These are phyloP conservation scores for Quillaja saponaria DNA, from an alignment of 306 rosid genomes.

Conservation along the genomic window DNA sequence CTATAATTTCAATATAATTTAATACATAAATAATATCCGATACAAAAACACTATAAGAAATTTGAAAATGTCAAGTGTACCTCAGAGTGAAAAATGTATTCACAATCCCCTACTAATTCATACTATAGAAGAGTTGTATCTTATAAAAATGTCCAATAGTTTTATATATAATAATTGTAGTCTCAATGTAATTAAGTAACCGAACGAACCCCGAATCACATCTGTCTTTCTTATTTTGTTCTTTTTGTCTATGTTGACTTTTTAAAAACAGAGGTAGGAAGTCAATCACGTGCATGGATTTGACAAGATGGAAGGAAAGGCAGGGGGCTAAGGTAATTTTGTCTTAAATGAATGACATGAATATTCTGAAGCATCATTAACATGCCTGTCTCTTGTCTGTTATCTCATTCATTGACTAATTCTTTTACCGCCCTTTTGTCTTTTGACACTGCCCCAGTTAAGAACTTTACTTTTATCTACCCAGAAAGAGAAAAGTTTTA, in stretches of 20 bases:
- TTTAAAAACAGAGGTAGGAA: constrained; percentile 15
- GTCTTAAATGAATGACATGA: constrained; percentile 37
- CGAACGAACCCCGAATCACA: too few species aligned
- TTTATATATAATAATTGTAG: too few species aligned
- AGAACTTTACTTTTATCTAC: background rate
- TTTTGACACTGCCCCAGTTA: constrained; percentile 11
- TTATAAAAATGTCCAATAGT: too few species aligned
- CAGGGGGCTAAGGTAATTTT: constrained; percentile 43
- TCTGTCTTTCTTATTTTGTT: constrained; percentile 9
- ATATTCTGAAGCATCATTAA: constrained; percentile 55
- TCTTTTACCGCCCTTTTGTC: constrained; percentile 33
- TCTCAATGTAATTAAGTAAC: too few species aligned
- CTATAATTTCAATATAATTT: too few species aligned
- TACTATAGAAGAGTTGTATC: too few species aligned
- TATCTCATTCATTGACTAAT: constrained; percentile 18
- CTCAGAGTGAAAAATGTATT: too few species aligned
- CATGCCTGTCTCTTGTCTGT: constrained; percentile 31
- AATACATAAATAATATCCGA: too few species aligned
- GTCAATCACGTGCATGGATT: constrained; percentile 74
- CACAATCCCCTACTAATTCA: too few species aligned
- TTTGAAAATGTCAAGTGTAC: too few species aligned
- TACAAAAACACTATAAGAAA: too few species aligned
- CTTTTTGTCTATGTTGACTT: constrained; percentile 52
- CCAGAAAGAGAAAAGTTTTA: background rate
- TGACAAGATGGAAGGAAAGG: constrained; percentile 55